Evolutionary conservation across 2,329 filamentous ascomycete genomes (phyloP), one percentile per base, ranked within the genome.

Genomic region (Cordyceps sp.): DNA sequence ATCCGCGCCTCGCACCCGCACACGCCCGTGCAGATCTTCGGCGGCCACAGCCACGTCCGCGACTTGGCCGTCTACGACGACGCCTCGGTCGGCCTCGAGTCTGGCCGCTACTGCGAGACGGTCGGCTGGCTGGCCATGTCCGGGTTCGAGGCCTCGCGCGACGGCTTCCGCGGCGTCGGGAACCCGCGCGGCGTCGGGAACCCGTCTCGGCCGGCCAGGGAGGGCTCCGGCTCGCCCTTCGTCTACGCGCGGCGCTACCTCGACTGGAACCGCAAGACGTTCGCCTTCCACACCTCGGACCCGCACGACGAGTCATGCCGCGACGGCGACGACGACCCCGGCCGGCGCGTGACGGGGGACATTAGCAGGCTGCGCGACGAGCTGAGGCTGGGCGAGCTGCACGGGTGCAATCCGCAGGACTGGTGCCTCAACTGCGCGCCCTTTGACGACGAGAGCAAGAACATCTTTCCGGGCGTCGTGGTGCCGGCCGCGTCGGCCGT

Each of bases 261-360:
- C 9, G 75, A 80, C 51, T 79, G 72, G 66, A 79, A 78, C 47
- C 63, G 71, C 5, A 54, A 62, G n/a, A 74, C 71, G 0, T 78
- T 79, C 42, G 60, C 66, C 36, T 77, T 72, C 44, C 74, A 79
- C n/a, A n/a, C n/a, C 45, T 63, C 71, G 4, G 49, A 55, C n/a
- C 60, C 58, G 26, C 63, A 60, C 29, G 60, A 65, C 29, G 43
- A 52, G 29, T 54, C 52, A 0, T 71, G 71, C 32, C 66, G 72
- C 41, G 64, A 58, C 8, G 42, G 49, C 32, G 66, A 73, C 41
- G 64, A 58, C 8, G 42, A 50, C 18, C 49, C 59, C 9, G 70
- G 70, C 17, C 34, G 55, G 15, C 42, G 45, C 1, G 57, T 69
- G 3, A 65, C 65, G 0, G 41, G 50, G 4, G 55, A 62, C 7